phyloP scores from a whole-genome alignment of 2,329 filamentous ascomycete species.

The Apiospora arundinis region DNA sequence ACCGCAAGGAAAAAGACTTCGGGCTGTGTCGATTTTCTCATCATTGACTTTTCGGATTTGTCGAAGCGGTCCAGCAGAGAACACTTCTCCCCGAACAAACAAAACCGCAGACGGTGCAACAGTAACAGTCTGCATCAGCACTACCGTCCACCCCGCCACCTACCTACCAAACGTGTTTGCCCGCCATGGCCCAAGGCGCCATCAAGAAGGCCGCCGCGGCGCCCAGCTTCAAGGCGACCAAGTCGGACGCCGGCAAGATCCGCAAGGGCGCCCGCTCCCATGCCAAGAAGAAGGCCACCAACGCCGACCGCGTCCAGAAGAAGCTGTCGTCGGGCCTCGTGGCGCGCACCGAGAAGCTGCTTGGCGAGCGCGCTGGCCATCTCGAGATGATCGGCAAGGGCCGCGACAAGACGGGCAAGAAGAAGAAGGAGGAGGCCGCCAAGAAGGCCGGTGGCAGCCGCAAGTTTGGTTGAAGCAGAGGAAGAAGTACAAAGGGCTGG shows the following conservation, averaged over 20 bases:
- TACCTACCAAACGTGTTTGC: not conserved
- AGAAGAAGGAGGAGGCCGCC: conserved; percentile 39
- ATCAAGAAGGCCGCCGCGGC: conserved; percentile 53
- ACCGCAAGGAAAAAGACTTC: not conserved
- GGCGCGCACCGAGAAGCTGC: conserved; percentile 61
- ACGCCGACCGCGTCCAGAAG: conserved; percentile 59
- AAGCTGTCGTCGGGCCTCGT: conserved; percentile 62
- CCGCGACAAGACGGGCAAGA: conserved; percentile 47
- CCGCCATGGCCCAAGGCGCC: conserved; percentile 60
- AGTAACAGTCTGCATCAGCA: not conserved
- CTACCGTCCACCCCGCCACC: not conserved
- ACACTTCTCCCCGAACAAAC: not conserved
- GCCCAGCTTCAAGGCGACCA: conserved; percentile 44
- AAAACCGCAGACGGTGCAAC: not conserved
- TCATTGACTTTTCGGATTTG: not conserved
- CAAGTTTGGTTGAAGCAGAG: conserved; percentile 34
- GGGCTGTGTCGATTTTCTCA: not conserved
- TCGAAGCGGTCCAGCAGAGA: not conserved
- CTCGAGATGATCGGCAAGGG: conserved; percentile 64
- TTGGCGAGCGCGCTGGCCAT: conserved; percentile 65
- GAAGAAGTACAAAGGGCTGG: not conserved
- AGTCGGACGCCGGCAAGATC: conserved; percentile 49
- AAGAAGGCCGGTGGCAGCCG: conserved; percentile 29
- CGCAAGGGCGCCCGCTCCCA: conserved; percentile 44
- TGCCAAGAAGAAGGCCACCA: conserved; percentile 38